Base-by-base conservation (phyloP, 2,329 filamentous ascomycete genomes). In the Botrytis cinerea region DNA sequence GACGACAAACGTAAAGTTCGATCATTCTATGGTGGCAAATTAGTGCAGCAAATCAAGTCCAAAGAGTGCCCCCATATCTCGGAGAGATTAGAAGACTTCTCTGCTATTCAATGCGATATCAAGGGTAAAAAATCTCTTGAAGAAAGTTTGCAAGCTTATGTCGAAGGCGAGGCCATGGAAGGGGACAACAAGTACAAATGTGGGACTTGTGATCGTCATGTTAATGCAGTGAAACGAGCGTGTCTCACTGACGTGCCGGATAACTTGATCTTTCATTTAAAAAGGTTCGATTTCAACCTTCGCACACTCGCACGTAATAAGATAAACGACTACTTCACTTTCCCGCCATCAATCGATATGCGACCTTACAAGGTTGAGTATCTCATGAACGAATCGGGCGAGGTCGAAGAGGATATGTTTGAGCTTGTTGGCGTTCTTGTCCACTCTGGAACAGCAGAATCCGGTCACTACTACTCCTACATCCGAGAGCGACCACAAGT, bases 161-260 rank as follows among this genome's bases (percentile, higher is more conserved):
- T 98, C 20, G 93, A 97, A 80, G 96, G 96, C 6, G 96, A 99
- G 82, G 90, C 96, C 51, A 95, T 99, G 92, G 94, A 97, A 85
- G 96, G 97, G 91, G 94, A 97, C 79, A 98, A 99, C 85, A 98
- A 97, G 83, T 99, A 98, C 85, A 97, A 97, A 77, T 99, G 96
- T 83, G 95, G 94, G 45, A 92, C 90, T 7, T 99, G 96, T 81
- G 93, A 94, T 75, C 89, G 89, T 18, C 92, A 96, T 78, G 96
- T 99, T 25, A 92, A 98, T 82, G 96, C 96, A 32, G 93, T 98
- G 77, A 98, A 97, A 82, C 89, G 93, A 78, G 93, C 95, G 20
- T 98, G 95, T 78, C 84, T 98, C 73, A 97, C 98, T 81, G 92
- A 97, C 75, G 89, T 98, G 10, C 95, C 96, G 0, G 92, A 99